Conservation (phyloP, 2,329 filamentous ascomycete genomes). For the Didymella segeticola region DNA sequence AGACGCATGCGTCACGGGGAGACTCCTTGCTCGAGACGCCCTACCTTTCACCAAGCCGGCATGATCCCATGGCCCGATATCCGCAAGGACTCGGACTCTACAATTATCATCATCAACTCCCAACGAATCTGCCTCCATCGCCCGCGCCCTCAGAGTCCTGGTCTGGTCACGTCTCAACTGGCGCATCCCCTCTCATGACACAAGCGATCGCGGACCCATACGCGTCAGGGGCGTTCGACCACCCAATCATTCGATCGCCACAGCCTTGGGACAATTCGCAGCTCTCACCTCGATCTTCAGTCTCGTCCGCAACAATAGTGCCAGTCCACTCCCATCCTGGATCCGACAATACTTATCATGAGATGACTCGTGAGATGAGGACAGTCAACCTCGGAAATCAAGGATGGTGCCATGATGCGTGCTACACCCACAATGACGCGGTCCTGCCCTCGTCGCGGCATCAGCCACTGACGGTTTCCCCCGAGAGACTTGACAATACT, state of each 20-base stretch:
- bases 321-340: slow-evolving; percentile 45
- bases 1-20: slow-evolving; percentile 38
- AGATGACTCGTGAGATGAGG: slow-evolving; percentile 23
- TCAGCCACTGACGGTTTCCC: slow-evolving; percentile 41
- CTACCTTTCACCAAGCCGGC: slow-evolving; percentile 46
- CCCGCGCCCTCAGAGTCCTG: slow-evolving; percentile 46
- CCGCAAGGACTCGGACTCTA: slow-evolving; percentile 45
- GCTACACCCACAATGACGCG: slow-evolving; percentile 22
- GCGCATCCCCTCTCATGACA: slow-evolving; percentile 37
- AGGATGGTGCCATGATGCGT: slow-evolving; percentile 36
- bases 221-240: slow-evolving; percentile 43
- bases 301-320: slow-evolving; percentile 40
- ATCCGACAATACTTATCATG: slow-evolving; percentile 36
- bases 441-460: slow-evolving; percentile 21
- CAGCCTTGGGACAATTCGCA: slow-evolving; percentile 39
- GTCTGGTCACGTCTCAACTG: slow-evolving; percentile 35
- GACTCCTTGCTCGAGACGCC: slow-evolving; percentile 38
- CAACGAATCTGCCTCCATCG: slow-evolving; percentile 41
- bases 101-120: slow-evolving; percentile 35
- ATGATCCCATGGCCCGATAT: slow-evolving; percentile 38
- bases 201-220: slow-evolving; percentile 43
- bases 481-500: slow-evolving; percentile 35
- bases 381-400: slow-evolving; percentile 31
- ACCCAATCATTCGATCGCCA: slow-evolving; percentile 41
- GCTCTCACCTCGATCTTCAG: slow-evolving; percentile 43